A percentile compares a stretch with the other conserved stretches of the same genome.
Conservation (phyloP, 2,329 filamentous ascomycete genomes). For the Verticillium longisporum region DNA sequence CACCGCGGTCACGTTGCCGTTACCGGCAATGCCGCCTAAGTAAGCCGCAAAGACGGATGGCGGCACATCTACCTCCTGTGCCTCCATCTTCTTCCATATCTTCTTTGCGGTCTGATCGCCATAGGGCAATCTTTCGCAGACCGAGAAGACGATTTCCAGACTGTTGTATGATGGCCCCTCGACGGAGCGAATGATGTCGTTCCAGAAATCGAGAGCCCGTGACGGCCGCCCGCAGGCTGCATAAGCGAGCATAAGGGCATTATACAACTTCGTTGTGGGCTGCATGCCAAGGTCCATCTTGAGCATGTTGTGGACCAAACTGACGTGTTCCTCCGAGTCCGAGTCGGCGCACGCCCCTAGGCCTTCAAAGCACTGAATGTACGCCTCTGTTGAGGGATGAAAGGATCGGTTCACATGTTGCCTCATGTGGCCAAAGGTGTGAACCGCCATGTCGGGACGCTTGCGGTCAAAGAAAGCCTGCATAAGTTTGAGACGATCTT, state of each 20-base stretch:
- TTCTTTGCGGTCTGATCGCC: conserved; percentile 54
- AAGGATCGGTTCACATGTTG: conserved; percentile 56
- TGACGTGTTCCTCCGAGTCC: conserved; percentile 50
- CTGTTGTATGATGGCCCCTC: conserved; percentile 83
- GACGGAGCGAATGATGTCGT: conserved; percentile 70
- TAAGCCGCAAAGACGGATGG: conserved; percentile 69
- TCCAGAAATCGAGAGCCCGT: conserved; percentile 73
- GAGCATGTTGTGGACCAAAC: conserved; percentile 82
- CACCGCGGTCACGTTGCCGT: conserved; percentile 63
- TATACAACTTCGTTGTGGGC: conserved; percentile 68
- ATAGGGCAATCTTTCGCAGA: conserved; percentile 59
- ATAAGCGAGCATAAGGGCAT: conserved; percentile 83
- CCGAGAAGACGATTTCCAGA: conserved; percentile 72
- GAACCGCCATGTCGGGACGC: conserved; percentile 75
- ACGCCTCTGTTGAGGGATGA: conserved; percentile 67
- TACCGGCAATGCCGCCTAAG: conserved; percentile 66
- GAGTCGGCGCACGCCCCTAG: conserved; percentile 48
- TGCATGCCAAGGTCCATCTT: conserved; percentile 85
- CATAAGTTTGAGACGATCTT: conserved; percentile 68
- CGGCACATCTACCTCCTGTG: conserved; percentile 74
- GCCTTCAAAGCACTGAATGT: conserved; percentile 71
- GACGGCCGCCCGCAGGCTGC: conserved; percentile 58
- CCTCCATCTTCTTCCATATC: conserved; percentile 64
- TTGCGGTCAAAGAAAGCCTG: conserved; percentile 70
- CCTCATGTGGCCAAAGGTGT: conserved; percentile 94